These are phyloP conservation scores for Pisolithus orientalis DNA, from an alignment of 768 basidiomycete species.

Conservation along the genomic window DNA sequence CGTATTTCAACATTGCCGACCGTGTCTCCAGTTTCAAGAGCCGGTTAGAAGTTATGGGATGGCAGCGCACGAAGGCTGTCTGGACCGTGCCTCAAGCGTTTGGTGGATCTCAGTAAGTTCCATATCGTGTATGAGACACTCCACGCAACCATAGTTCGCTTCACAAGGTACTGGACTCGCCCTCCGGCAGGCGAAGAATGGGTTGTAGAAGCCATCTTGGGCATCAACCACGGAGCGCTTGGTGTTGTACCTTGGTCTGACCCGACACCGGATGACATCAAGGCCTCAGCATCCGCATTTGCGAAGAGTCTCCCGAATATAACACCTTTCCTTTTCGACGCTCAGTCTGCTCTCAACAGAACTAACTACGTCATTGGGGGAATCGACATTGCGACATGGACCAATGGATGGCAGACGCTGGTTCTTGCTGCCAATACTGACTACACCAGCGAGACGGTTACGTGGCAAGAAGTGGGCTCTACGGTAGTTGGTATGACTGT, in stretches of 20 bases:
- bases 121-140: neutral
- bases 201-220: constrained; percentile 56
- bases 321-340: constrained; percentile 40
- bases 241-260: constrained; percentile 49
- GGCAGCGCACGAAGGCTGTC: constrained; percentile 61
- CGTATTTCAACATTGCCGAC: constrained; percentile 60
- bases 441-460: constrained; percentile 30
- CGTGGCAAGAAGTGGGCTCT: constrained; percentile 26
- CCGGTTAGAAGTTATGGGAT: constrained; percentile 55
- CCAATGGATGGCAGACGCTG: constrained; percentile 33
- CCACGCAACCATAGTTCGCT: constrained; percentile 17
- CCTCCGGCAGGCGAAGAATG: constrained; percentile 66
- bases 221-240: constrained; percentile 64
- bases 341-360: constrained; percentile 30
- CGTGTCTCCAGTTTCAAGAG: constrained; percentile 62
- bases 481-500: neutral
- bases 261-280: constrained; percentile 48
- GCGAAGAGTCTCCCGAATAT: constrained; percentile 41
- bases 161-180: constrained; percentile 52
- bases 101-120: constrained; percentile 37
- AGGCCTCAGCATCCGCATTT: constrained; percentile 43
- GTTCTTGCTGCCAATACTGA: constrained; percentile 49
- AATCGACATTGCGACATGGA: constrained; percentile 51
- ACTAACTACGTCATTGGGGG: constrained; percentile 33
- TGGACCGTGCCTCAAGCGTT: constrained; percentile 84